Conservation (phyloP, 176 grass and related monocot species). For the Cenchrus purpureus region DNA sequence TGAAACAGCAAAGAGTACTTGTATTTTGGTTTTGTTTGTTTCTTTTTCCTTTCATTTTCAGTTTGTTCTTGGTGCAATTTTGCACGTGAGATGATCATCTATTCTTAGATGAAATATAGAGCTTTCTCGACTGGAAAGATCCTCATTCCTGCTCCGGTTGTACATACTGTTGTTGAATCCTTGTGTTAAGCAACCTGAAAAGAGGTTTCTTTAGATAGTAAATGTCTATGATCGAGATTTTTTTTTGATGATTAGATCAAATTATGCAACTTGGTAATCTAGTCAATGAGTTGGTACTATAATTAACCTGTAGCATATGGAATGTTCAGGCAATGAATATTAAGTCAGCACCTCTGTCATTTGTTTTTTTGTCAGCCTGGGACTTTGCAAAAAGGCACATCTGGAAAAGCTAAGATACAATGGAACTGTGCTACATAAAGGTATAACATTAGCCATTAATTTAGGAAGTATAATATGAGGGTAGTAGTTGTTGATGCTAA, state of each 20-base stretch:
- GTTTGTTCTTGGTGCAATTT: slow-evolving; percentile 22
- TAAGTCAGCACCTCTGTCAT: slow-evolving; percentile 1
- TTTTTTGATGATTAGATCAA: not conserved
- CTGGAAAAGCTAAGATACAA: slow-evolving; percentile 16
- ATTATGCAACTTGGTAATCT: not conserved
- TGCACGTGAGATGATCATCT: slow-evolving; percentile 42
- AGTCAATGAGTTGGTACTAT: not conserved
- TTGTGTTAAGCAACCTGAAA: slow-evolving; percentile 27
- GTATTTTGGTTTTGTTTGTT: slow-evolving; percentile 44
- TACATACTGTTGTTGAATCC: slow-evolving; percentile 21
- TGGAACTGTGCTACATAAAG: slow-evolving; percentile 26
- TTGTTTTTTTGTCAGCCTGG: slow-evolving; percentile 40
- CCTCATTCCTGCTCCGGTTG: slow-evolving; percentile 7
- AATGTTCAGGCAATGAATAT: slow-evolving; percentile 35
- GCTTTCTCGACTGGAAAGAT: slow-evolving; percentile 36
- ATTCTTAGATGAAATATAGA: slow-evolving; percentile 50
- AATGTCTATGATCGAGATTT: not conserved
- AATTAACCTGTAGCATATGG: slow-evolving; percentile 37
- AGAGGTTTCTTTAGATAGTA: slow-evolving; percentile 4
- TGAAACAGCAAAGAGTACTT: slow-evolving; percentile 46
- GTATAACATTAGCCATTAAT: slow-evolving; percentile 23
- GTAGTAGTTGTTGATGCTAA: slow-evolving; percentile 46
- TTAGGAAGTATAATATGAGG: slow-evolving; percentile 19
- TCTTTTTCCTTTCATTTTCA: not conserved
- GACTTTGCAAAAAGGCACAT: slow-evolving; percentile 34